These are phyloP conservation scores for Quercus phellos DNA, from an alignment of 331 rosid species.

Conservation along the genomic window DNA sequence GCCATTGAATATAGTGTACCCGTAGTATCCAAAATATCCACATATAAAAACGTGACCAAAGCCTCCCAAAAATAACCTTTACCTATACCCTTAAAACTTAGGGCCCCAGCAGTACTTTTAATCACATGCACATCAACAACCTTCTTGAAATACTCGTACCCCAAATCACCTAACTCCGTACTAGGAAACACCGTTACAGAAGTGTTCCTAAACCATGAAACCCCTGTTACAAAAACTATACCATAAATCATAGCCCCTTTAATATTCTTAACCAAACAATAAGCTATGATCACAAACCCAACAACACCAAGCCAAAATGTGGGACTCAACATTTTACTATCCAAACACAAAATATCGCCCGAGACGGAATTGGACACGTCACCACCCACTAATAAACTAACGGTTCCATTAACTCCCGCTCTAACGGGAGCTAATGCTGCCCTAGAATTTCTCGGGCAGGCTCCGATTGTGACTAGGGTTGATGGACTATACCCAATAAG, in stretches of 20 bases:
- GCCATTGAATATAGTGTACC: conserved; percentile 95
- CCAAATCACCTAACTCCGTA: conserved; percentile 49
- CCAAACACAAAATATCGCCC: conserved; percentile 48
- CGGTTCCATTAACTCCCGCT: conserved; percentile 54
- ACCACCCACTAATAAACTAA: conserved; percentile 46
- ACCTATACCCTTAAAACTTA: conserved; percentile 61
- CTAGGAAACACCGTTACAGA: conserved; percentile 70
- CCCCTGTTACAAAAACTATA: conserved; percentile 68
- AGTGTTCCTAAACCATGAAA: conserved; percentile 84
- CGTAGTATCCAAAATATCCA: conserved; percentile 78
- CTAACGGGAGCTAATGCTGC: conserved; percentile 61
- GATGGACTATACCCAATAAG: conserved; percentile 69
- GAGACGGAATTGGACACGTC: conserved; percentile 28
- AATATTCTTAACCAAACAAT: conserved; percentile 63
- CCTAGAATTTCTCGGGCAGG: conserved; percentile 57
- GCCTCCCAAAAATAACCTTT: conserved; percentile 86
- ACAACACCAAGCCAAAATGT: conserved; percentile 89
- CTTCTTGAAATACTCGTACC: conserved; percentile 68
- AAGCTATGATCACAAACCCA: conserved; percentile 81
- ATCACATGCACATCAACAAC: conserved; percentile 73
- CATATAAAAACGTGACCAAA: conserved; percentile 70
- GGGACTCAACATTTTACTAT: conserved; percentile 74
- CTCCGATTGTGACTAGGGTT: conserved; percentile 67
- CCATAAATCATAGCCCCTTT: conserved; percentile 98
- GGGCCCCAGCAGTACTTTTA: conserved; percentile 69